Evolutionary conservation across 441 rosid species (phyloP).

Genomic region (Metrosideros polymorpha): DNA sequence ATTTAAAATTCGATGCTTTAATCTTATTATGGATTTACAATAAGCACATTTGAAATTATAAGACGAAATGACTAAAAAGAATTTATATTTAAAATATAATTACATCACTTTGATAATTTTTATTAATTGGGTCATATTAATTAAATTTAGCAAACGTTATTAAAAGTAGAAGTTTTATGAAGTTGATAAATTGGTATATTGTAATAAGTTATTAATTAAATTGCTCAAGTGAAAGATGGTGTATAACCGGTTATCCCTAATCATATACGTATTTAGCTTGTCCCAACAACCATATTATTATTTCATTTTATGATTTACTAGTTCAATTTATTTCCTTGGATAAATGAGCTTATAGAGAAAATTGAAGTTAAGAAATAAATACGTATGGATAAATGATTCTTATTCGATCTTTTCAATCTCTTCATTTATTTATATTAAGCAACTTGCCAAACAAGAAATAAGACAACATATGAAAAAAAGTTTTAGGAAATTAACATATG

Average conservation of each 20-base stretch:
- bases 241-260: neutral
- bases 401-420: neutral
- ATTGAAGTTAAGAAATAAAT: neutral
- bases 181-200: neutral
- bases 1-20: rapidly evolving
- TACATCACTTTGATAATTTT: neutral
- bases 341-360: neutral
- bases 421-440: neutral
- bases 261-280: neutral
- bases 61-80: neutral
- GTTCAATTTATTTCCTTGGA: neutral
- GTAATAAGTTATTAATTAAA: no score
- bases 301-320: neutral
- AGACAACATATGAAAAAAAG: neutral
- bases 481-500: neutral
- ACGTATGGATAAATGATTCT: neutral
- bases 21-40: no score
- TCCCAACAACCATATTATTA: neutral
- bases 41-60: neutral
- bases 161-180: neutral
- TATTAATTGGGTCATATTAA: neutral
- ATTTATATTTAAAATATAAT: no score
- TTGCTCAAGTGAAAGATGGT: neutral
- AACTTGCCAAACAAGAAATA: neutral
- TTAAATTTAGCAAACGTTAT: no score